Base-by-base conservation (phyloP, 495 filamentous ascomycete species). In the Talaromyces ruber region DNA sequence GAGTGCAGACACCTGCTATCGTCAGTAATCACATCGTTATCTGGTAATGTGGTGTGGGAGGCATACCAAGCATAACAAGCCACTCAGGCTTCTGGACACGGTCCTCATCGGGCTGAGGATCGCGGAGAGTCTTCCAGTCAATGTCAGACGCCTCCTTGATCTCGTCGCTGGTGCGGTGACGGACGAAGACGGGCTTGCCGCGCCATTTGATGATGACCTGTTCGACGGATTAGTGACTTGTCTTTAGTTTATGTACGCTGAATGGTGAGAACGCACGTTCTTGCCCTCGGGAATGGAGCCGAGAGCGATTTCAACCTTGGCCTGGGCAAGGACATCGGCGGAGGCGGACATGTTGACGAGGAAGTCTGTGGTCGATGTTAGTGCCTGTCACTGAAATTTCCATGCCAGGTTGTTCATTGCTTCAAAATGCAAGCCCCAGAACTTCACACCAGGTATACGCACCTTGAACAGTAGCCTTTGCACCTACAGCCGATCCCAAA, bases 171-270 rank as follows among this genome's bases (percentile, higher is more conserved):
- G 95, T 99, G 66, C 95, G 91, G 87, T 99, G 95, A 74, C 95
- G 93, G 86, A 99, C 92, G 85, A 99, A 98, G 76, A 99, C 91
- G 74, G 95, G 95, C 87, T 99, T 99, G 72, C 95, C 95, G 80
- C 95, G 88, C 95, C 95, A 99, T 84, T 99, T 99, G 84, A 99
- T 93, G 77, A 98, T 95, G 75, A 98, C 89, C 91, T 95, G 67
- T 71, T 61, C 60, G 51, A 53, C 21, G 25, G 50, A 63, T 30
- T 47, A 8, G 60, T 62, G 18, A 12, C 16, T 52, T n/a, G n/a
- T n/a, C n/a, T n/a, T n/a, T n/a, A n/a, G 50, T 26, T 12, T 5
- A 22, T 26, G 16, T 26, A 11, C 9, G 24, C 11, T 4, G 24
- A 52, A 14, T 52, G 26, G 47, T 37, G 12, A 4, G n/a, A 57